Evolutionary conservation across 768 basidiomycete genomes (phyloP).

Genomic region (Boletus rufocinnamomeus): DNA sequence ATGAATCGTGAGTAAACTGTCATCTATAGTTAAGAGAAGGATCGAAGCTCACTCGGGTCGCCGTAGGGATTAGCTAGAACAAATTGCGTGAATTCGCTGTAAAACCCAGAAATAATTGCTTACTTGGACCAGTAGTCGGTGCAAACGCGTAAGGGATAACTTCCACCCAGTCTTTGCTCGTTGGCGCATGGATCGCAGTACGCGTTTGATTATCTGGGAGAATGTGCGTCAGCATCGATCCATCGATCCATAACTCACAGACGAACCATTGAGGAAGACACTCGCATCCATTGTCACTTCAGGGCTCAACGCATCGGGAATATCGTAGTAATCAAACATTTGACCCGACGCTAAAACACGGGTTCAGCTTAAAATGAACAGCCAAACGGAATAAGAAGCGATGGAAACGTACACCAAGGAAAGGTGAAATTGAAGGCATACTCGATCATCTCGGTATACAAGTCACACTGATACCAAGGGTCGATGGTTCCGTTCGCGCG

Average conservation of each 20-base stretch:
- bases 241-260: neutral
- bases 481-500: slow-evolving; percentile 57
- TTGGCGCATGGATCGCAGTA: slow-evolving; percentile 67
- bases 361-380: no score
- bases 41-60: slow-evolving; percentile 36
- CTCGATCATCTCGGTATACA: slow-evolving; percentile 62
- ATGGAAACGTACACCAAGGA: slow-evolving; percentile 42
- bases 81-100: neutral
- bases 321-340: neutral
- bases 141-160: slow-evolving; percentile 29
- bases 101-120: slow-evolving; percentile 2
- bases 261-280: neutral
- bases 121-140: slow-evolving; percentile 2
- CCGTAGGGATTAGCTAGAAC: slow-evolving; percentile 10
- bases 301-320: neutral
- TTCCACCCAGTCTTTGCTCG: slow-evolving; percentile 51
- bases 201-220: slow-evolving; percentile 49
- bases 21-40: neutral
- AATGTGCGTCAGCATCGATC: slow-evolving; percentile 36
- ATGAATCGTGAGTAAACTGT: neutral
- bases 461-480: slow-evolving; percentile 59
- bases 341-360: neutral
- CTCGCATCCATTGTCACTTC: neutral
- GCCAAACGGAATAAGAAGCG: no score
- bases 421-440: slow-evolving; percentile 70